Base-by-base conservation (phyloP, 345 rosid species). In the Litchi chinensis region DNA sequence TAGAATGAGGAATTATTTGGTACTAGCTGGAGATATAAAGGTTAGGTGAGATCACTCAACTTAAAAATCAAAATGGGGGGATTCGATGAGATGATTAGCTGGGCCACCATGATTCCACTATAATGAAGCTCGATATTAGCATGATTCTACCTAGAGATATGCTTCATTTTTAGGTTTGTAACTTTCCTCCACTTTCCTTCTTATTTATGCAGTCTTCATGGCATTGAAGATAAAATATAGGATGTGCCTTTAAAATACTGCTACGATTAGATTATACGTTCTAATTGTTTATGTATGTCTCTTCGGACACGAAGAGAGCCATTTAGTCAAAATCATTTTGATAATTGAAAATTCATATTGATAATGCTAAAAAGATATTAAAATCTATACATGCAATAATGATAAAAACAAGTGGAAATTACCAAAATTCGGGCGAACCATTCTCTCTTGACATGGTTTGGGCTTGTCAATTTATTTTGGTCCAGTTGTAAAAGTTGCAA, bases 41-140 rank as follows among this genome's bases (percentile, higher is more conserved):
- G 11, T 68, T 48, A 48, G 74, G 41, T 70, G n/a, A 24, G 74
- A 24, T 26, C 21, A n/a, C 28, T 43, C 28, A 18, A 11, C 72
- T 68, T 21, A 9, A 43, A 68, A 6, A 57, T 6, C 3, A 57
- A 19, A 57, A 19, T 0, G 2, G 24, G 24, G 63, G 11, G 28
- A 43, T 68, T 19, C 48, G 50, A 68, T 66, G 9, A 12, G 71
- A 12, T 9, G 9, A 26, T 0, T 54, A 32, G 44, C 37, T 32
- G 64, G 64, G 41, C 37, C 75, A 52, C 10, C 16, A 16, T 19
- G 13, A 71, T 54, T 71, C 75, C 75, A 71, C 65, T 52, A 54
- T 54, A 71, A 71, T 4, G 18, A 71, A 37, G 19, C 40, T 56
- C 24, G 0, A 32, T 10, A 40, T 13, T 16, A 70, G 11, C 10